Base-by-base conservation (phyloP, 495 filamentous ascomycete genomes). In the Penicillium angulare region DNA sequence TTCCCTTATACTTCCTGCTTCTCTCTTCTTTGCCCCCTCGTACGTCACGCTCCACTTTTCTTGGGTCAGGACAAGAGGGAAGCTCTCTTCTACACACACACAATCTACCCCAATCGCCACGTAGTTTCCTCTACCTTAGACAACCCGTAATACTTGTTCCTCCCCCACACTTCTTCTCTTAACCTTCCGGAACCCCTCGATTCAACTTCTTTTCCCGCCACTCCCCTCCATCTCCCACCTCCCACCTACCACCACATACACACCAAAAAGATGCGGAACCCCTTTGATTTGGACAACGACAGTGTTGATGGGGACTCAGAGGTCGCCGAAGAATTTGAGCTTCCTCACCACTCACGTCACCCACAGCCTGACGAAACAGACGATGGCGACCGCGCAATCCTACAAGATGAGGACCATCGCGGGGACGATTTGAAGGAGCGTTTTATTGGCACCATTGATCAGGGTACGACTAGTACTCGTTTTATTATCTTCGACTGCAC, bases 391-490 rank as follows among this genome's bases (percentile, higher is more conserved):
- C 71, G 71, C 2, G 68, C 70, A 4, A n/a, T 76, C 12, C 26
- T 76, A n/a, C 71, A 74, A 47, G 58, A 74, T 27, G 70, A 74
- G 41, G 56, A 61, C 1, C 60, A 53, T 27, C 62, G 60, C 17
- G 47, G 44, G 13, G 70, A 67, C 31, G 65, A 69, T 27, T 57
- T 76, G 21, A 72, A 72, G 48, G 55, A 71, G 27, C 71, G 71
- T 7, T 89, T 81, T 63, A 82, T 87, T 36, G 86, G 84, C 33
- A 79, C 85, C 21, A 92, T 97, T 61, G 92, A 97, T 63, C 88
- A 92, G 61, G 92, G 92, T 18, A 97, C 92, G 6, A 96, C 92
- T 12, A 95, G 89, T 56, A 89, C 92, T 26, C 84, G 92, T 13
- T 96, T 96, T 65, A 76, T 97, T 48, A 91, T 97, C 51, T 96